A percentile compares a stretch with the other conserved stretches of the same genome.
Conservation (phyloP, 306 rosid genomes). For the Castanea crenata region DNA sequence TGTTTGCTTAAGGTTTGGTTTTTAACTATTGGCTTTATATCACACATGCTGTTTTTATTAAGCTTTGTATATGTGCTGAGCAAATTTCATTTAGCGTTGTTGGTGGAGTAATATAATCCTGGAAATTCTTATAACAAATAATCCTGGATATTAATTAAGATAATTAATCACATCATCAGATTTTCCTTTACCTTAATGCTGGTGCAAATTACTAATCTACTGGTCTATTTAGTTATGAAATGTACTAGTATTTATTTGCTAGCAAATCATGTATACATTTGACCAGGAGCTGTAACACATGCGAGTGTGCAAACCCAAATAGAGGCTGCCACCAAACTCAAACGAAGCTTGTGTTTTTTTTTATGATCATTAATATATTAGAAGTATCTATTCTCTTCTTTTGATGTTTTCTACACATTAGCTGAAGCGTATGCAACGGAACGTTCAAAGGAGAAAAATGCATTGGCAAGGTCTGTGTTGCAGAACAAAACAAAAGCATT, state of each 20-base stretch:
- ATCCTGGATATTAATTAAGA: too few relatives aligned
- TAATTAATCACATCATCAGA: too few relatives aligned
- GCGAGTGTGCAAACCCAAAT: not conserved
- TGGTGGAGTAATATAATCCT: not conserved
- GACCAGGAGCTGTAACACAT: not conserved
- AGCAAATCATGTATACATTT: not conserved
- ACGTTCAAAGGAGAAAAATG: too few relatives aligned
- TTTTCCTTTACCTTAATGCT: not conserved
- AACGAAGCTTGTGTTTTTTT: too few relatives aligned
- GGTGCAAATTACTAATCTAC: not conserved
- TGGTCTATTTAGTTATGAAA: not conserved
- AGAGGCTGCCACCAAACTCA: not conserved
- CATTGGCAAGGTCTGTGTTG: too few relatives aligned
- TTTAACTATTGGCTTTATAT: conserved; percentile 24
- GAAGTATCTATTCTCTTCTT: too few relatives aligned
- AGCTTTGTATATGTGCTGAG: too few relatives aligned
- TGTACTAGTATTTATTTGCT: not conserved
- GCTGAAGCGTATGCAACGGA: too few relatives aligned
- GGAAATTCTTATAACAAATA: too few relatives aligned
- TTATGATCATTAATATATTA: too few relatives aligned
- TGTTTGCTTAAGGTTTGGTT: conserved; percentile 85
- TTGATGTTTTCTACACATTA: too few relatives aligned
- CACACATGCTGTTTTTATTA: not conserved
- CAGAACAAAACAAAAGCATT: too few relatives aligned
- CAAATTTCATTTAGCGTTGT: not conserved